Evolutionary conservation across 2,329 filamentous ascomycete species (phyloP).

Genomic region (Cercospora sojina): DNA sequence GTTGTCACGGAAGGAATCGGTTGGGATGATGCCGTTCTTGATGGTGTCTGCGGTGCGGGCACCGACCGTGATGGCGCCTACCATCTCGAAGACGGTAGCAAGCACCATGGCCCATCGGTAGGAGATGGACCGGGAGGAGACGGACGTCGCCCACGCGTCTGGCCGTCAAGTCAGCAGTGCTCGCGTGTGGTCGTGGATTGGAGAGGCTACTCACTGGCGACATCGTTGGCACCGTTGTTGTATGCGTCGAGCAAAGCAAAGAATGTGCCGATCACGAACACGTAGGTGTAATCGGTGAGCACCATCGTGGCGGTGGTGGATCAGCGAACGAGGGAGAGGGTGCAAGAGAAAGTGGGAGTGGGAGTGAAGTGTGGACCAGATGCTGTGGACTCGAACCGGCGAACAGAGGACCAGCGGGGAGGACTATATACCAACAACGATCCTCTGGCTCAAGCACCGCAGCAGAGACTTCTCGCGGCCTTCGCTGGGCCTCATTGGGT

Average conservation of each 20-base stretch:
- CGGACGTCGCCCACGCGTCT: slow-evolving; percentile 53
- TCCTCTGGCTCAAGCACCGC: background rate
- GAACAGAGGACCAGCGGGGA: background rate
- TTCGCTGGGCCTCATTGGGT: slow-evolving; percentile 2
- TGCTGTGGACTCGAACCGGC: background rate
- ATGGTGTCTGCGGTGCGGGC: slow-evolving; percentile 60
- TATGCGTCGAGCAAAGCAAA: slow-evolving; percentile 67
- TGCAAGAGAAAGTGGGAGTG: background rate
- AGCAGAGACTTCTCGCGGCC: background rate
- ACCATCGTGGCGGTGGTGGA: slow-evolving; percentile 33
- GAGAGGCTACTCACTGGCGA: slow-evolving; percentile 42
- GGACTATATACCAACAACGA: slow-evolving; percentile 3
- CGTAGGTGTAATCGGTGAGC: slow-evolving; percentile 59
- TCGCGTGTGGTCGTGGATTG: background rate
- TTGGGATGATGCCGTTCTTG: slow-evolving; percentile 59
- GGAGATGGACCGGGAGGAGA: slow-evolving; percentile 53
- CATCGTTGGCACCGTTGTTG: slow-evolving; percentile 67
- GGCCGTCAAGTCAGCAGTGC: slow-evolving; percentile 3
- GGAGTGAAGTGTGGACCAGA: background rate
- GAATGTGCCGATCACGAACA: slow-evolving; percentile 63
- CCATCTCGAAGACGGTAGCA: slow-evolving; percentile 53
- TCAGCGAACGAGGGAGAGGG: background rate
- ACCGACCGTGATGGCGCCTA: slow-evolving; percentile 55
- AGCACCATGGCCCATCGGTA: slow-evolving; percentile 54
- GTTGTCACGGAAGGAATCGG: slow-evolving; percentile 47